These are phyloP conservation scores for Paspalum notatum DNA, from an alignment of 176 grass and related monocot genomes.

Conservation along the genomic window DNA sequence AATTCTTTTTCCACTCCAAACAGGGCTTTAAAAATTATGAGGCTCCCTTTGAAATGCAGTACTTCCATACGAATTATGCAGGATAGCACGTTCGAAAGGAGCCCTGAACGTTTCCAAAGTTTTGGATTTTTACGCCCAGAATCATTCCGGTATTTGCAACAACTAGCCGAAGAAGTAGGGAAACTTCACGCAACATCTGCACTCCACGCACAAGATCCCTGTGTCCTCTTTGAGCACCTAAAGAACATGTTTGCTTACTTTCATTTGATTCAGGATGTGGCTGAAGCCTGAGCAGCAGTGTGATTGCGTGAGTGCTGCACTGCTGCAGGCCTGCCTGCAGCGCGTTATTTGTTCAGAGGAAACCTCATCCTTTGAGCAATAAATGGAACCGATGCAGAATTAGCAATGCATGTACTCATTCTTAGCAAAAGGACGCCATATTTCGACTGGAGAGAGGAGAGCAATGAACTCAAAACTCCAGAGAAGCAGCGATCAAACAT, in stretches of 20 bases:
- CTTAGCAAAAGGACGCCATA: not conserved
- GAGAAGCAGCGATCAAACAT: not conserved
- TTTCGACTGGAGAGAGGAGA: not conserved
- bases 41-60: too few relatives aligned
- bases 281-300: not conserved
- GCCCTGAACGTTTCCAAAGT: not conserved
- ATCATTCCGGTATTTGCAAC: not conserved
- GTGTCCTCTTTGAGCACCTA: not conserved
- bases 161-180: not conserved
- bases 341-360: not conserved
- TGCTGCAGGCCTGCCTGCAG: too few relatives aligned
- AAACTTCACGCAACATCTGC: not conserved
- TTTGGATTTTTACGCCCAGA: not conserved
- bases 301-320: not conserved
- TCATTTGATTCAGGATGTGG: not conserved
- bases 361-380: not conserved
- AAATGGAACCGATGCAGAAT: not conserved
- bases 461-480: not conserved
- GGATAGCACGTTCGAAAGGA: not conserved
- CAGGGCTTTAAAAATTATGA: too few relatives aligned
- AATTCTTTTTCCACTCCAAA: too few relatives aligned
- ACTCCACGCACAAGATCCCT: not conserved
- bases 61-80: too few relatives aligned
- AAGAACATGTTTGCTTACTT: not conserved
- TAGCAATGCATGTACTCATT: not conserved